Conservation (phyloP, 2,329 filamentous ascomycete species). For the Fusarium xyrophilum region DNA sequence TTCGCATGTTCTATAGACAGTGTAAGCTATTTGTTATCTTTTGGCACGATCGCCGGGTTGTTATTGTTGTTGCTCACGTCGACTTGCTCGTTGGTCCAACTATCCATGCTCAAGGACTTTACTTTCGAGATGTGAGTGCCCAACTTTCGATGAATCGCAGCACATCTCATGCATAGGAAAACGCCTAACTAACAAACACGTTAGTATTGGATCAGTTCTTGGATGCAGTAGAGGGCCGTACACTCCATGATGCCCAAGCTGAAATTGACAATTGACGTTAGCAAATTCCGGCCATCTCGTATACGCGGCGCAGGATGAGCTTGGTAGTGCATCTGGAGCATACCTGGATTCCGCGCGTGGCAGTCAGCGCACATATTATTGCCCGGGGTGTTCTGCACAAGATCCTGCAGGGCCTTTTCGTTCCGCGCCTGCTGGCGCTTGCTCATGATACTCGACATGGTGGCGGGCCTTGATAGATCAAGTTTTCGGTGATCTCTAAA, state of each 20-base stretch:
- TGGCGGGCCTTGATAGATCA: slow-evolving; percentile 12
- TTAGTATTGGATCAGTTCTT: slow-evolving; percentile 28
- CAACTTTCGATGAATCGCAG: slow-evolving; percentile 91
- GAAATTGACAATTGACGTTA: slow-evolving; percentile 40
- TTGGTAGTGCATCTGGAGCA: slow-evolving; percentile 43
- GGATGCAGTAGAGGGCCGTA: slow-evolving; percentile 56
- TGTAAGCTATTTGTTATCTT: slow-evolving; percentile 26
- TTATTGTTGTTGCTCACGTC: slow-evolving; percentile 68
- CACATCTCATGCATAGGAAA: slow-evolving; percentile 98
- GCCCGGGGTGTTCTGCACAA: slow-evolving; percentile 81
- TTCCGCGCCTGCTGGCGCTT: slow-evolving; percentile 99
- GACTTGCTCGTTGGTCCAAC: slow-evolving; percentile 94
- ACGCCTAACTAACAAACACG: slow-evolving; percentile 73
- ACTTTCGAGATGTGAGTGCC: slow-evolving; percentile 98
- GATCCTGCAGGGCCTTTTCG: slow-evolving; percentile 87
- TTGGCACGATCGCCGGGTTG: not conserved
- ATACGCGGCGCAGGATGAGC: not conserved
- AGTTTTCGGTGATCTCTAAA: not conserved
- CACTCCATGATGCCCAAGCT: slow-evolving; percentile 98
- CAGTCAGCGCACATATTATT: slow-evolving; percentile 97
- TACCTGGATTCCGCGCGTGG: slow-evolving; percentile 88
- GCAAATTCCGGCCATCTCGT: slow-evolving; percentile 22
- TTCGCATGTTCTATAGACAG: slow-evolving; percentile 83
- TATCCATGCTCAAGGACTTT: slow-evolving; percentile 98
- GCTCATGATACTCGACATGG: slow-evolving; percentile 78